Conservation (phyloP, 2,329 filamentous ascomycete genomes). For the Stagonosporopsis chrysanthemi region DNA sequence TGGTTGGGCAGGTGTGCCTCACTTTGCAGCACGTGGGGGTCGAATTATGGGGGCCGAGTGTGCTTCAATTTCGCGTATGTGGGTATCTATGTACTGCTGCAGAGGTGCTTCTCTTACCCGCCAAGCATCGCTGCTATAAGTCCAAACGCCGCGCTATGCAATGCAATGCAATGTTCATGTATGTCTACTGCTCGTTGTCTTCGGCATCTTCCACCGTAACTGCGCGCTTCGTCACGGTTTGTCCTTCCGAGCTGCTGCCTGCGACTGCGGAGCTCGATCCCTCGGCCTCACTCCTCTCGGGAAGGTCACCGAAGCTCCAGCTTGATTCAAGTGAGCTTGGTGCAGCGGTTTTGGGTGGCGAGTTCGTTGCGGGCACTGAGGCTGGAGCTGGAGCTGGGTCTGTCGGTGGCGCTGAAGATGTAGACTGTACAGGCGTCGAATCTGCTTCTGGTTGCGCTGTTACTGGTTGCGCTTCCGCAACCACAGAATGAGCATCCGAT, state of each 20-base stretch:
- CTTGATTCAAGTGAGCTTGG: slow-evolving; percentile 45
- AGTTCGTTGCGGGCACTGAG: slow-evolving; percentile 6
- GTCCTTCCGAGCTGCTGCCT: slow-evolving; percentile 31
- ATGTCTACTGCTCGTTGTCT: slow-evolving; percentile 33
- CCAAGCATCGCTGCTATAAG: slow-evolving; percentile 6
- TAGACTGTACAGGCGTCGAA: slow-evolving; percentile 2
- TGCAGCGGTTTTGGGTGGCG: slow-evolving; percentile 37
- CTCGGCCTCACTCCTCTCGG: slow-evolving; percentile 35
- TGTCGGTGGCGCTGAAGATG: slow-evolving; percentile 8
- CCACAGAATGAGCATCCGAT: not conserved
- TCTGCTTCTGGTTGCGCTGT: not conserved
- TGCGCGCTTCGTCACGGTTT: slow-evolving; percentile 33
- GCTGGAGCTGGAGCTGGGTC: slow-evolving; percentile 8
- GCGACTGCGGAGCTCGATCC: slow-evolving; percentile 42
- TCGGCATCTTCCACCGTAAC: slow-evolving; percentile 46
- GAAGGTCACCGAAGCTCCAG: slow-evolving; percentile 46
- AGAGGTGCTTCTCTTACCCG: slow-evolving; percentile 8
- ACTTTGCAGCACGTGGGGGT: slow-evolving; percentile 14
- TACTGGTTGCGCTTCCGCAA: slow-evolving; percentile 6
- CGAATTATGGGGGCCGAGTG: slow-evolving; percentile 15
- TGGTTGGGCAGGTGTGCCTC: slow-evolving; percentile 26
- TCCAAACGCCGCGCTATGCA: slow-evolving; percentile 51
- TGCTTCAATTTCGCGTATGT: slow-evolving; percentile 14
- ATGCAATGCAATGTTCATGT: slow-evolving; percentile 34
- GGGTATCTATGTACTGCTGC: slow-evolving; percentile 16